Conservation (phyloP, 768 basidiomycete genomes). For the Leccinellum luteum region DNA sequence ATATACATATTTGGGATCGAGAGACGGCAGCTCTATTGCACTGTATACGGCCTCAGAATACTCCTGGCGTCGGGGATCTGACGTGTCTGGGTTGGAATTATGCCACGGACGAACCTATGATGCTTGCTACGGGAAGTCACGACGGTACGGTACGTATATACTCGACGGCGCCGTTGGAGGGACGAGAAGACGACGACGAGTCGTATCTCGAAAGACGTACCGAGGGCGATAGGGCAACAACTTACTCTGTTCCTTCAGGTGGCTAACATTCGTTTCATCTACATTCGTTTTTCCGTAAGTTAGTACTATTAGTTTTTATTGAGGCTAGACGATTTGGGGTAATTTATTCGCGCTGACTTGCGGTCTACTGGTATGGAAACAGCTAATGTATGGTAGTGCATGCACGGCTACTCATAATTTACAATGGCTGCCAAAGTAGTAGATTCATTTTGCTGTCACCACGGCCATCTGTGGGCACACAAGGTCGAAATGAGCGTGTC, state of each 20-base stretch:
- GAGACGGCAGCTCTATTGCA: conserved; percentile 74
- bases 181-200: conserved; percentile 22
- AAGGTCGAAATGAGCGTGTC: neutral
- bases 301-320: conserved; percentile 15
- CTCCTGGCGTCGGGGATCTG: conserved; percentile 56
- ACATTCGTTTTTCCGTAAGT: conserved; percentile 2
- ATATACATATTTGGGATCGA: conserved; percentile 85
- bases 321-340: conserved; percentile 7
- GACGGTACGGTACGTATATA: conserved; percentile 76
- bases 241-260: conserved; percentile 28
- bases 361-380: conserved; percentile 23
- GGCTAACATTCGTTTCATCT: conserved; percentile 15
- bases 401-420: conserved; percentile 19
- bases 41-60: conserved; percentile 55
- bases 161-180: conserved; percentile 43
- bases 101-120: conserved; percentile 45
- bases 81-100: conserved; percentile 84
- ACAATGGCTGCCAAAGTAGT: conserved; percentile 13
- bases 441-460: neutral
- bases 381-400: conserved; percentile 28
- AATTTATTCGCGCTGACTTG: conserved; percentile 25
- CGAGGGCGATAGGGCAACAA: conserved; percentile 24
- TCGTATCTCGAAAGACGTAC: conserved; percentile 25
- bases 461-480: neutral
- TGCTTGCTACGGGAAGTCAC: conserved; percentile 73